Evolutionary conservation across 202 grass and related monocot genomes (phyloP), one percentile per base, ranked within the genome.

Genomic region (Musa balbisiana): DNA sequence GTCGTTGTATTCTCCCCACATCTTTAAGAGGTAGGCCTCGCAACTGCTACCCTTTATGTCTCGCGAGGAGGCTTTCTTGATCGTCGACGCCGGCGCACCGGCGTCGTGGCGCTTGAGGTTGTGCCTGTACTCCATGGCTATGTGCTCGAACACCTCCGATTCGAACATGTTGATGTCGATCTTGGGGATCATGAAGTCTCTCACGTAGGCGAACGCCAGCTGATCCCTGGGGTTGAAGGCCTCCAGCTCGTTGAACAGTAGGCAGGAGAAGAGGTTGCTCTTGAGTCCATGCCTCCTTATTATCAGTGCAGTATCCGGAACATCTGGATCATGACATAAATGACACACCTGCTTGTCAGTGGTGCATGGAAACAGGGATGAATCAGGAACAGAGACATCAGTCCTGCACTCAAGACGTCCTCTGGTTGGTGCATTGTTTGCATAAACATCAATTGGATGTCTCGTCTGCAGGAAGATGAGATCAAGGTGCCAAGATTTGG

Each of bases 241-340:
- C 85, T 92, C 95, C 2, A 99, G 78, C 83, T 99, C 89, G 75
- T 95, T 99, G 85, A 95, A 99, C 11, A 95, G 78, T 13, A 92
- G 85, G 77, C 95, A 99, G 51, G 95, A 99, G 83, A 99, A 99
- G 53, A 95, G 80, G 49, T 92, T 82, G 72, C 85, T 88, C 9
- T 69, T 64, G 12, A 89, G n/a, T 58, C 83, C 80, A 69, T 99
- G 89, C 72, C 83, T 92, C 82, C 91, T 64, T 60, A 99, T 80
- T 80, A 99, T 95, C 16, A 99, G 79, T 53, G 95, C 95, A 16
- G 89, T 90, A 79, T 99, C 95, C 9, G 95, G 91, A 75, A 99
- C 95, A 77, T 99, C 91, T 95, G 85, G 49, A 74, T 3, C 74
- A 62, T 72, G 14, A 23, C 33, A 5, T 43, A 6, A 43, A 43